Evolutionary conservation across 306 rosid species (phyloP).

Genomic region (Amphicarpaea edgeworthii): DNA sequence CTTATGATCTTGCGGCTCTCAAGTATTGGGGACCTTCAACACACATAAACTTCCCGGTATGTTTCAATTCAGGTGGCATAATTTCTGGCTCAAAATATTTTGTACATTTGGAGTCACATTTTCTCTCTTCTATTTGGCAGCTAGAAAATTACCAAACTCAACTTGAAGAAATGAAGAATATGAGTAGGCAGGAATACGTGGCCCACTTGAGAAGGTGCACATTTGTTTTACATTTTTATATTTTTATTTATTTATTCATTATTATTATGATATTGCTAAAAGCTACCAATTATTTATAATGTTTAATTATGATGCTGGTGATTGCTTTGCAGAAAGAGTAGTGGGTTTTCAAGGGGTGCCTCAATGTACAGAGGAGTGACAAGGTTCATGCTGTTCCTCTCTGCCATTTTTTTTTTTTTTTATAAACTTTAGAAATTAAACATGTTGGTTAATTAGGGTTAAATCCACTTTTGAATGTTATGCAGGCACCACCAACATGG

Average conservation of each 20-base stretch:
- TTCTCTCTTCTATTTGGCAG: constrained; percentile 49
- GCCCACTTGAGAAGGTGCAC: constrained; percentile 89
- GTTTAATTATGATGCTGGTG: constrained; percentile 18
- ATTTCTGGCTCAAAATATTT: neutral
- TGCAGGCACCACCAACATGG: constrained; percentile 96
- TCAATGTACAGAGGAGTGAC: constrained; percentile 96
- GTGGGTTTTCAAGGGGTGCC: constrained; percentile 98
- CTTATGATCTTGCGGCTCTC: constrained; percentile 94
- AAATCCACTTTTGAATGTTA: neutral
- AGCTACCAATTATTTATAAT: neutral
- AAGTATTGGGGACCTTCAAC: constrained; percentile 96
- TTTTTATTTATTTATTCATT: no score
- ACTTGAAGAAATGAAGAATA: constrained; percentile 87
- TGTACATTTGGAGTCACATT: constrained; percentile 17
- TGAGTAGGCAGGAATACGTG: constrained; percentile 89
- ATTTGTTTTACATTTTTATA: neutral
- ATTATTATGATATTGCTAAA: neutral
- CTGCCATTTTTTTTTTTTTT: neutral
- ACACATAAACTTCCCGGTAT: constrained; percentile 84
- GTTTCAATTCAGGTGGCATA: neutral
- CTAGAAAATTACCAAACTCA: constrained; percentile 68
- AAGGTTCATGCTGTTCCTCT: constrained; percentile 54
- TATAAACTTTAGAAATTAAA: neutral
- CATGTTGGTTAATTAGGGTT: neutral
- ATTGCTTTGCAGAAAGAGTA: constrained; percentile 77